These are phyloP conservation scores for Potentilla sterilis DNA, from an alignment of 306 rosid species.

Conservation along the genomic window DNA sequence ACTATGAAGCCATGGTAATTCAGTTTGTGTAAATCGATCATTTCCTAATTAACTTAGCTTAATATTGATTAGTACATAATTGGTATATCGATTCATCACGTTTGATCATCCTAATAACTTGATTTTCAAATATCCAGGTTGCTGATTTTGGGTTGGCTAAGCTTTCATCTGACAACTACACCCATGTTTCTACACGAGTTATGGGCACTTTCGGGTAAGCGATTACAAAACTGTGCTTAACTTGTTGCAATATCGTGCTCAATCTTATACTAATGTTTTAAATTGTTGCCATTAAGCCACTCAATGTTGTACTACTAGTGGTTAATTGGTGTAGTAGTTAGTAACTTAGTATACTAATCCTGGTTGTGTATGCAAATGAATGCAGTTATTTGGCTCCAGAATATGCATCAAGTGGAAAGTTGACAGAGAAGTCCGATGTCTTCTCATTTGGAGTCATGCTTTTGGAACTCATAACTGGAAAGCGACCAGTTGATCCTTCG, in stretches of 20 bases:
- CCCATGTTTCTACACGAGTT: conserved; percentile 88
- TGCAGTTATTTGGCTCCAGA: conserved; percentile 91
- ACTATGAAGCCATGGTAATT: conserved; percentile 85
- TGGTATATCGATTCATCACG: not conserved
- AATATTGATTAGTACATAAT: not conserved
- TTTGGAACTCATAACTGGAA: conserved; percentile 75
- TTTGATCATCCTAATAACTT: not conserved
- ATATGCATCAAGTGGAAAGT: conserved; percentile 90
- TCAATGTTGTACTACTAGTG: not conserved
- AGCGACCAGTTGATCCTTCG: conserved; percentile 65
- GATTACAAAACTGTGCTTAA: not conserved
- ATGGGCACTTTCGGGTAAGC: conserved; percentile 93
- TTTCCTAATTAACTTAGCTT: not conserved
- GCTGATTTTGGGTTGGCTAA: conserved; percentile 97
- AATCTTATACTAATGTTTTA: not conserved
- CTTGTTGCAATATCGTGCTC: not conserved
- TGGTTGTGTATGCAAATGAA: conserved; percentile 15
- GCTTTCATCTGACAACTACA: conserved; percentile 62
- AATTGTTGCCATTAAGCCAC: too few species aligned
- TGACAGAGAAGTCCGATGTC: conserved; percentile 88
- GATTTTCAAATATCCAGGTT: conserved; percentile 42
- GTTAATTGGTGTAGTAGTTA: not conserved
- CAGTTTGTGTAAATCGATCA: not conserved
- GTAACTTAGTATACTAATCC: not conserved
- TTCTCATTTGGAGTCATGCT: conserved; percentile 93